phyloP scores from a whole-genome alignment of 169 alveolate genomes.

The Perkinsus marinus region DNA sequence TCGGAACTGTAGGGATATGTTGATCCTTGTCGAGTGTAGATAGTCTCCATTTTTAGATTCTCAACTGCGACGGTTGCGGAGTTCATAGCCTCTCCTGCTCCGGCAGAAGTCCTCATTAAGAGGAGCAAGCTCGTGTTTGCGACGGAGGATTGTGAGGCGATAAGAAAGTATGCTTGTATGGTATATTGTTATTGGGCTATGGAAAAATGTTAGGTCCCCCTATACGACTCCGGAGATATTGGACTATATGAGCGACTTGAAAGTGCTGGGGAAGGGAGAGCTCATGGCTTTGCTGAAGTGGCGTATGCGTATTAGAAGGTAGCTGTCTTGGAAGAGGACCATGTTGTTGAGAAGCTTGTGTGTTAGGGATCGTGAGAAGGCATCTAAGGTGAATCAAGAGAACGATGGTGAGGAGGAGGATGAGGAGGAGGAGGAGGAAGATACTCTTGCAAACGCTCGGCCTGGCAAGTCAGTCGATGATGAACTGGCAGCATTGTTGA shows the following conservation, averaged over 20 bases:
- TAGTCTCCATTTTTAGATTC: not conserved
- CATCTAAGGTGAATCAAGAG: conserved; percentile 22
- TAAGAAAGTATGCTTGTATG: not conserved
- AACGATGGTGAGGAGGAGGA: conserved; percentile 28
- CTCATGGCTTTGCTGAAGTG: conserved; percentile 61
- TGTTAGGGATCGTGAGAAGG: conserved; percentile 14
- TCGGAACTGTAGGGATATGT: not conserved
- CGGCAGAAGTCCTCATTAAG: not conserved
- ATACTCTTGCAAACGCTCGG: not conserved
- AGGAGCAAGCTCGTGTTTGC: not conserved
- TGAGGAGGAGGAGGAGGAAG: no score
- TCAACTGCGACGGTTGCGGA: conserved; percentile 6
- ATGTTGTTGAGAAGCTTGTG: not conserved
- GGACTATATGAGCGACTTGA: conserved; percentile 39
- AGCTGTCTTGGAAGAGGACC: not conserved
- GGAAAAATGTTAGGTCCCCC: conserved; percentile 9
- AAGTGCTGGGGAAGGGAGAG: conserved; percentile 71
- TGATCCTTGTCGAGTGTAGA: not conserved
- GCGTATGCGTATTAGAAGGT: conserved; percentile 45
- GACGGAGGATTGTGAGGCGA: conserved; percentile 16
- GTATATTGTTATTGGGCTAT: conserved; percentile 14
- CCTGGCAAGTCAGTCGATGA: not conserved
- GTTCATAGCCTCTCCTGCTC: conserved; percentile 8
- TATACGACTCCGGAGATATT: conserved; percentile 11
- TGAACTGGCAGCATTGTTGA: not conserved